Conservation (phyloP, 306 rosid species). For the Lupinus albus region DNA sequence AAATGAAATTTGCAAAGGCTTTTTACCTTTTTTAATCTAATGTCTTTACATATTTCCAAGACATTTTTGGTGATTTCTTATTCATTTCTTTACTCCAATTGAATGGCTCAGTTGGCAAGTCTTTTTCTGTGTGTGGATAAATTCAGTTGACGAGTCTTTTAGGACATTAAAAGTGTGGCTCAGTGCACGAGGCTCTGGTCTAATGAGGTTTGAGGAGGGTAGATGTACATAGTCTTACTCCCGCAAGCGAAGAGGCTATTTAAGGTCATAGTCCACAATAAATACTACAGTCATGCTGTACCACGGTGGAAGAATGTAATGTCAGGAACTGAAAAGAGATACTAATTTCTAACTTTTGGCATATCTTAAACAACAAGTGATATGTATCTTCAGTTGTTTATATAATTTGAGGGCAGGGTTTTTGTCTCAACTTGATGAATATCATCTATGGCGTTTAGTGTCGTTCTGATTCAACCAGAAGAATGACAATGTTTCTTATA, state of each 20-base stretch:
- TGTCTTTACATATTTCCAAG: slow-evolving; percentile 13
- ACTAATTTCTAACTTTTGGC: background rate
- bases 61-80: background rate
- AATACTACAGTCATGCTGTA: background rate
- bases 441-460: background rate
- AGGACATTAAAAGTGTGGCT: too few relatives aligned
- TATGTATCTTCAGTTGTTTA: slow-evolving; percentile 13
- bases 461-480: slow-evolving; percentile 31
- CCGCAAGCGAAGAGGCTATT: too few relatives aligned
- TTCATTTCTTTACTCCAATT: slow-evolving; percentile 12
- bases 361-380: background rate
- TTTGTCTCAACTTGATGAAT: slow-evolving; percentile 23
- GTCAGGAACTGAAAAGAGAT: slow-evolving; percentile 1
- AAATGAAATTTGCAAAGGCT: background rate
- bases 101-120: background rate
- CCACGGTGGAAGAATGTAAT: slow-evolving; percentile 3
- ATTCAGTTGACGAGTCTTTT: too few relatives aligned
- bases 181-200: too few relatives aligned
- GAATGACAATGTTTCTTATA: slow-evolving; percentile 3
- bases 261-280: slow-evolving; percentile 9
- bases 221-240: too few relatives aligned
- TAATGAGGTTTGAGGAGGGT: too few relatives aligned
- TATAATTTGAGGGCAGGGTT: background rate
- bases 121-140: too few relatives aligned
- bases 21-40: background rate